phyloP scores from a whole-genome alignment of 306 rosid species.

The Castanopsis chinensis region DNA sequence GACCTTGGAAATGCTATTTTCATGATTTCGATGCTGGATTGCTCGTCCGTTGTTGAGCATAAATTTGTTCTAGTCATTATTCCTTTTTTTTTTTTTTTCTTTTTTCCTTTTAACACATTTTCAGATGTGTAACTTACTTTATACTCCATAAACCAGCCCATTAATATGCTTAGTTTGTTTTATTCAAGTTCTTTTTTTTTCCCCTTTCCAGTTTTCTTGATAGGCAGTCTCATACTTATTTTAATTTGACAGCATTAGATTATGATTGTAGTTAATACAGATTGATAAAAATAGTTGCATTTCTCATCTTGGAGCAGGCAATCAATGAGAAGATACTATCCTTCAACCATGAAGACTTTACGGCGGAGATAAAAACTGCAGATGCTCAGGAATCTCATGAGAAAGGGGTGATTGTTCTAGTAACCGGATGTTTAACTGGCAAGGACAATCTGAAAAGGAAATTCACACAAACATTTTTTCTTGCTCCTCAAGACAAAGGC shows the following conservation, averaged over 20 bases:
- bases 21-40: neutral
- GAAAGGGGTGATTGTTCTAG: slow-evolving; percentile 93
- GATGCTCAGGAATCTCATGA: slow-evolving; percentile 89
- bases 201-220: too few relatives aligned
- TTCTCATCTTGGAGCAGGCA: slow-evolving; percentile 55
- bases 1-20: neutral
- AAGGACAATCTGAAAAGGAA: slow-evolving; percentile 78
- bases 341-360: slow-evolving; percentile 76
- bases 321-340: slow-evolving; percentile 80
- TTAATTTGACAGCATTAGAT: neutral
- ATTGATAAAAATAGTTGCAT: neutral
- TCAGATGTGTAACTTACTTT: too few relatives aligned
- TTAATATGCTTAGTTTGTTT: too few relatives aligned
- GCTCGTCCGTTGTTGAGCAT: neutral
- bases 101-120: too few relatives aligned
- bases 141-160: too few relatives aligned
- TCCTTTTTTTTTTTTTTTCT: neutral
- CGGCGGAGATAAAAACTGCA: slow-evolving; percentile 91
- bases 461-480: slow-evolving; percentile 90
- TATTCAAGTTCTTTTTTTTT: too few relatives aligned
- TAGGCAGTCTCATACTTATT: neutral
- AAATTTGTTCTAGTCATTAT: neutral
- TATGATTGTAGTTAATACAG: neutral
- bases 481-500: slow-evolving; percentile 96
- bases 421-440: slow-evolving; percentile 94